Evolutionary conservation across 176 grass and related monocot species (phyloP), one percentile per base, ranked within the genome.

Genomic region (Juncus effusus): DNA sequence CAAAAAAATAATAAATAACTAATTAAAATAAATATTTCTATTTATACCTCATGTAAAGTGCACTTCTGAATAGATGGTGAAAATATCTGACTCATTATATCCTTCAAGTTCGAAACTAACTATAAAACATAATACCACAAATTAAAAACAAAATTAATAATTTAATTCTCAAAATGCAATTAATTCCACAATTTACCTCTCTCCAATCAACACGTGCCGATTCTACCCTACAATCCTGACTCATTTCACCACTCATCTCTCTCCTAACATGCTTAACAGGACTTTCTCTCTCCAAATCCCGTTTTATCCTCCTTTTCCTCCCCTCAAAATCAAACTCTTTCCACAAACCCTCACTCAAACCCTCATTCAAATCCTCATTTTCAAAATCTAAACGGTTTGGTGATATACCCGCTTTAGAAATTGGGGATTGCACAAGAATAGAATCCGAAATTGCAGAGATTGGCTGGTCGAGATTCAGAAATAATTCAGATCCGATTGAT

Each of bases 21-120:
- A 4, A 42, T 42, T 13, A 28, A 59, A 45, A 15, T 60, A 42
- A 47, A 56, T 38, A 15, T 14, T 36, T 8, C 51, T 39, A 16
- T 38, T 56, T 54, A 42, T 89, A 99, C 94, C 94, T 93, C 88
- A 42, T 87, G 64, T 65, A 74, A n/a, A 74, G 56, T 82, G 84
- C 89, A 73, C 37, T 85, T 84, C 59, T 51, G 75, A 62, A 89
- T 66, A 73, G 59, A 82, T 67, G 76, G 61, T 80, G 78, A 69
- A 81, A 86, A 82, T 63, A 79, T 74, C 67, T 89, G 64, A 10
- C 74, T 83, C 40, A 61, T 73, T 39, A 77, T 79, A 56, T 89
- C 68, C 73, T 51, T 82, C 59, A 82, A 67, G 28, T 55, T 73
- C 60, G 41, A 74, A 72, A 74, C 50, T 49, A 80, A 54, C 94